phyloP scores from a whole-genome alignment of 2,329 filamentous ascomycete genomes.

The Ophiosphaerella korrae region DNA sequence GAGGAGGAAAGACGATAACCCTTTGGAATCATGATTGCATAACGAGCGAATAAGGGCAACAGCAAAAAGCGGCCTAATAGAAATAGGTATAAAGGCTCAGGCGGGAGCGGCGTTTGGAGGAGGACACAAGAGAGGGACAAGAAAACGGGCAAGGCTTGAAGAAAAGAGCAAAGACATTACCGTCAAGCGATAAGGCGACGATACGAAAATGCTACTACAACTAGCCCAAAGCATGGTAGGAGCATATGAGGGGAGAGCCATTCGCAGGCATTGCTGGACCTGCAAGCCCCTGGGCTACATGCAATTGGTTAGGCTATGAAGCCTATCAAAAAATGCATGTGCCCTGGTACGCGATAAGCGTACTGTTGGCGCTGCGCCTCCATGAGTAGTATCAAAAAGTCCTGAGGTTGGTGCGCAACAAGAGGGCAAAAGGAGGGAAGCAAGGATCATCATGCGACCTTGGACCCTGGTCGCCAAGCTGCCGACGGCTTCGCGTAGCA shows the following conservation, averaged over 20 bases:
- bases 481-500: conserved; percentile 12
- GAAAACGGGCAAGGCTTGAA: conserved; percentile 20
- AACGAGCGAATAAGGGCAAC: conserved; percentile 18
- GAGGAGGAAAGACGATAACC: conserved; percentile 32
- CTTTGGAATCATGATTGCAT: conserved; percentile 42
- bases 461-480: conserved; percentile 20
- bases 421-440: conserved; percentile 21
- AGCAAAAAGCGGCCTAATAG: conserved; percentile 4
- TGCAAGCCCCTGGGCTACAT: conserved; percentile 19
- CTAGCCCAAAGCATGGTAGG: conserved; percentile 18
- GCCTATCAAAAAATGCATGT: conserved; percentile 14
- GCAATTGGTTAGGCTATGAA: not conserved
- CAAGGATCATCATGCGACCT: not conserved
- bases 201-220: conserved; percentile 15
- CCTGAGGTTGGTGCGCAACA: conserved; percentile 15
- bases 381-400: conserved; percentile 19
- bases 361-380: conserved; percentile 10
- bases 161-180: conserved; percentile 14
- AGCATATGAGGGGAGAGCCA: conserved; percentile 20
- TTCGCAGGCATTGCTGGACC: conserved; percentile 16
- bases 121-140: conserved; percentile 20
- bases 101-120: conserved; percentile 7
- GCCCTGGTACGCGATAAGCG: conserved; percentile 20
- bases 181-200: conserved; percentile 9
- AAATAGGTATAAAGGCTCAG: conserved; percentile 5